Evolutionary conservation across 257 asterid species (phyloP), one percentile per base, ranked within the genome.

Genomic region (Prunella vulgaris): DNA sequence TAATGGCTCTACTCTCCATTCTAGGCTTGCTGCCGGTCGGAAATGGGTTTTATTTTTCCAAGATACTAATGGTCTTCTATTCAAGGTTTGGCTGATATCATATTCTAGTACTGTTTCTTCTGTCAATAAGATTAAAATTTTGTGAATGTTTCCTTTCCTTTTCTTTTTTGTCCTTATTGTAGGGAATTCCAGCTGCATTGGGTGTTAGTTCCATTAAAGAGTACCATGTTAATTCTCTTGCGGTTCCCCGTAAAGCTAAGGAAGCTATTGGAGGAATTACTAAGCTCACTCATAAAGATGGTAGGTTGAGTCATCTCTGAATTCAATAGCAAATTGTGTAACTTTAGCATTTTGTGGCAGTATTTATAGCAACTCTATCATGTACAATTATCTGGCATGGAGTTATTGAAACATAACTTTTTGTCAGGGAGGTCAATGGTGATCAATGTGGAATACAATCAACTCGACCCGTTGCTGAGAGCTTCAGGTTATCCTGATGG

Each of bases 201-300:
- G 99, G 99, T 70, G 99, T 91, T 66, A 94, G 99, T 76, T 75
- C 90, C 78, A 80, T 81, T 64, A 94, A 86, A 66, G 84, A 80
- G 74, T 94, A 94, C 84, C 95, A 94, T 74, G 97, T 94, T 64
- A 91, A 94, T 81, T 94, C 99, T 89, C 93, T 94, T 53, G 93
- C 99, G 60, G 99, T 91, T 84, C 97, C 93, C 44, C 88, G 99
- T 73, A 94, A 94, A 87, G 99, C 99, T 61, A 94, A 94, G 87
- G 99, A 94, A 80, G 97, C 99, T 77, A 91, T 91, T 71, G 99
- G 99, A 70, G 99, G 99, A 79, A 94, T 94, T 66, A 80, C 99
- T 68, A 91, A 75, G 71, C 97, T 94, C 68, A 86, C 92, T 72
- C 99, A 94, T 76, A 76, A 83, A 78, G 99, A 94, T 84, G 99